Conservation (phyloP, 2,329 filamentous ascomycete species). For the Sporothrix luriei region DNA sequence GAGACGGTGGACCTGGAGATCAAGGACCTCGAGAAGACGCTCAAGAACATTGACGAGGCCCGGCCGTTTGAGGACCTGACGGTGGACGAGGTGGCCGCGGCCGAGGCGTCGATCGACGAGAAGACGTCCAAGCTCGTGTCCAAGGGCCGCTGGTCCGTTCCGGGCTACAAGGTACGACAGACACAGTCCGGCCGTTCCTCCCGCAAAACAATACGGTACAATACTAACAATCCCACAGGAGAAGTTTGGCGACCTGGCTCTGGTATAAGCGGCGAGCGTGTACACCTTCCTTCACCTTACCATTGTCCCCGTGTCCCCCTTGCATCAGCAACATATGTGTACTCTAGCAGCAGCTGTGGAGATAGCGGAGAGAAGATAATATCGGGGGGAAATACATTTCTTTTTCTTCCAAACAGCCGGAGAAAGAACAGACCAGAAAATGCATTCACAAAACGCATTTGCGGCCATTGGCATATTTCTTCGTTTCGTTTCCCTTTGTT, state of each 20-base stretch:
- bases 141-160: slow-evolving; percentile 97
- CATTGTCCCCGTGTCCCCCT: slow-evolving; percentile 41
- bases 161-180: slow-evolving; percentile 89
- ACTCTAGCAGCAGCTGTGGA: slow-evolving; percentile 66
- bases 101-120: slow-evolving; percentile 95
- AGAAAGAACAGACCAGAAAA: not conserved
- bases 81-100: slow-evolving; percentile 92
- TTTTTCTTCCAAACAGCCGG: not conserved
- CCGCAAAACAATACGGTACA: not conserved
- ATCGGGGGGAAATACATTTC: slow-evolving; percentile 3
- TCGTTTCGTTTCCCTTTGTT: slow-evolving; percentile 11
- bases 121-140: slow-evolving; percentile 92
- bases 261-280: slow-evolving; percentile 68
- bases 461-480: slow-evolving; percentile 18
- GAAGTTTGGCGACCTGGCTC: slow-evolving; percentile 96
- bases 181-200: no score
- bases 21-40: slow-evolving; percentile 87
- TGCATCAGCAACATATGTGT: slow-evolving; percentile 49
- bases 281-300: slow-evolving; percentile 42
- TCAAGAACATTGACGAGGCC: slow-evolving; percentile 96
- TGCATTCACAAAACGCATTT: not conserved
- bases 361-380: slow-evolving; percentile 53
- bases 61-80: slow-evolving; percentile 96
- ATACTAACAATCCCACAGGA: slow-evolving; percentile 68
- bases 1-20: slow-evolving; percentile 92